These are phyloP conservation scores for Bondarzewia mesenterica DNA, from an alignment of 1,284 basidiomycete species.

Conservation along the genomic window DNA sequence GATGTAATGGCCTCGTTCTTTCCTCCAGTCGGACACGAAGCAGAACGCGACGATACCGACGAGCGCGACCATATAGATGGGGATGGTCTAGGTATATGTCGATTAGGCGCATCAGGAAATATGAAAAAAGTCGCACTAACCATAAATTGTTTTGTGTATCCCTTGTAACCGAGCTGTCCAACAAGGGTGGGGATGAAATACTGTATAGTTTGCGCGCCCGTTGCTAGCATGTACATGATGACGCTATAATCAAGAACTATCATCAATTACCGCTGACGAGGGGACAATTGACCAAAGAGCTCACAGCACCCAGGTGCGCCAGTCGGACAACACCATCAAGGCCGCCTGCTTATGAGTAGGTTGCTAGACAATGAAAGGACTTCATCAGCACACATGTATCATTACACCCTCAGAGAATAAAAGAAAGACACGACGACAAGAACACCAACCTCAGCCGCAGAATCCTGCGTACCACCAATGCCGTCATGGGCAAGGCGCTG, in stretches of 20 bases:
- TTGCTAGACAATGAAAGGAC: constrained; percentile 5
- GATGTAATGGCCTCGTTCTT: constrained; percentile 29
- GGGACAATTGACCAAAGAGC: background rate
- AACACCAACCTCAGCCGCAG: background rate
- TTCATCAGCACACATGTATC: background rate
- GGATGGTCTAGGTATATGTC: constrained; percentile 26
- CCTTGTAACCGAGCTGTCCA: constrained; percentile 27
- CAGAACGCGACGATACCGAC: constrained; percentile 25
- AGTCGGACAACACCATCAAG: constrained; percentile 26
- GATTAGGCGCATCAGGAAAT: background rate
- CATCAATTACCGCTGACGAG: background rate
- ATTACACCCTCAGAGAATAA: background rate
- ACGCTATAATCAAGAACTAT: constrained; percentile 5
- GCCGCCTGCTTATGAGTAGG: constrained; percentile 26
- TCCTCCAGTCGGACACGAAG: constrained; percentile 23
- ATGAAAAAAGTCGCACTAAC: background rate
- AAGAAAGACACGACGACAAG: background rate
- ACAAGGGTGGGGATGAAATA: constrained; percentile 35
- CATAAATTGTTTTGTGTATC: constrained; percentile 30
- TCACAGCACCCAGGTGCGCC: constrained; percentile 22
- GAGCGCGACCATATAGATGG: constrained; percentile 29
- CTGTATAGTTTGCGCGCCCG: constrained; percentile 34
- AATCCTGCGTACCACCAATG: constrained; percentile 20
- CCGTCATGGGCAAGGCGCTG: constrained; percentile 29
- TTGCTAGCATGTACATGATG: constrained; percentile 28